These are phyloP conservation scores for Penicillium sp. DNA, from an alignment of 2,329 filamentous ascomycete genomes.

Conservation along the genomic window DNA sequence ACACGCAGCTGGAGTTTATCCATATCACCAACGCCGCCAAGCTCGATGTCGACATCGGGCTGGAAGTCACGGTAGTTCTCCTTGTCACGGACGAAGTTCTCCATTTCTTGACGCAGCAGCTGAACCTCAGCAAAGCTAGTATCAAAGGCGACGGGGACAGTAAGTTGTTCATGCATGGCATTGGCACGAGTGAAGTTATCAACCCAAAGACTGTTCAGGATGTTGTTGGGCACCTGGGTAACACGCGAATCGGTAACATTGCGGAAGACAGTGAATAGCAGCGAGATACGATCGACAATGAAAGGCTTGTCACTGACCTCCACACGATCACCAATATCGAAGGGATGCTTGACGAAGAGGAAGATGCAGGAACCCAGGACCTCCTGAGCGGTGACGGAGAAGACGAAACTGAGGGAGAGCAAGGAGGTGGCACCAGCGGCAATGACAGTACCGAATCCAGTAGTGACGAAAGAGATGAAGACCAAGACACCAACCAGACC, in stretches of 20 bases:
- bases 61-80: slow-evolving; percentile 93
- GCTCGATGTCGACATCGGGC: slow-evolving; percentile 75
- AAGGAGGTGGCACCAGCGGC: slow-evolving; percentile 89
- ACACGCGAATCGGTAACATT: slow-evolving; percentile 79
- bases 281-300: slow-evolving; percentile 88
- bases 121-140: slow-evolving; percentile 90
- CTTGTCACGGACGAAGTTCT: slow-evolving; percentile 76
- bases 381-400: slow-evolving; percentile 87
- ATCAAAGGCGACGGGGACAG: slow-evolving; percentile 79
- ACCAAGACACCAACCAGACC: slow-evolving; percentile 79
- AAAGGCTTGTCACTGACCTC: slow-evolving; percentile 71
- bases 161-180: slow-evolving; percentile 84
- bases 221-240: slow-evolving; percentile 83
- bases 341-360: slow-evolving; percentile 97
- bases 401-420: slow-evolving; percentile 94
- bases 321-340: slow-evolving; percentile 91
- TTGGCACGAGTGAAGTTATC: slow-evolving; percentile 91
- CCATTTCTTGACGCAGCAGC: slow-evolving; percentile 79
- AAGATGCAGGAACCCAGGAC: slow-evolving; percentile 98
- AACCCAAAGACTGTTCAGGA: slow-evolving; percentile 89
- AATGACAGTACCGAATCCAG: slow-evolving; percentile 79
- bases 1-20: slow-evolving; percentile 84
- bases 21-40: slow-evolving; percentile 77
- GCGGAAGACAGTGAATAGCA: slow-evolving; percentile 90
- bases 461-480: slow-evolving; percentile 88